Evolutionary conservation across 1,284 basidiomycete genomes (phyloP).

Genomic region (Pseudozyma tsukubaensis): DNA sequence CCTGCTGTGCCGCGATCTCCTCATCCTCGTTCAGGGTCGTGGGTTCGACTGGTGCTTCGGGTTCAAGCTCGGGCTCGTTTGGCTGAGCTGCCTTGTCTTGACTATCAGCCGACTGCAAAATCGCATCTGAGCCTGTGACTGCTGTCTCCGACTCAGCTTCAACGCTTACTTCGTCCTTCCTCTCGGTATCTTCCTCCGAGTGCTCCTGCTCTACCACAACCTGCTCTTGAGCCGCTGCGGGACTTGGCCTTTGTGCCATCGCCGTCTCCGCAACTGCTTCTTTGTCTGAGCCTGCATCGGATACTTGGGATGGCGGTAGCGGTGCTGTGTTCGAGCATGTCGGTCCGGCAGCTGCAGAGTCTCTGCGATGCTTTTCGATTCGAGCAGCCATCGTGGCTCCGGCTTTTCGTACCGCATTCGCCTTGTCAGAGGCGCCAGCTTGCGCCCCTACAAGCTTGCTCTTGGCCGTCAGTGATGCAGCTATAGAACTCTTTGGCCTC

Average conservation of each 20-base stretch:
- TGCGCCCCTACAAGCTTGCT: slow-evolving; percentile 22
- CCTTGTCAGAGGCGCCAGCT: slow-evolving; percentile 9
- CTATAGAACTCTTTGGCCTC: slow-evolving; percentile 29
- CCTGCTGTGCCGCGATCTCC: not conserved
- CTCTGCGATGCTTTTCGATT: slow-evolving; percentile 16
- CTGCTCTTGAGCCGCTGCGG: not conserved
- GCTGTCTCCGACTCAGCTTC: not conserved
- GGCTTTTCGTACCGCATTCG: slow-evolving; percentile 21
- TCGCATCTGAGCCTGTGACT: not conserved
- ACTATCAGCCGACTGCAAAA: not conserved
- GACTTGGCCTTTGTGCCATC: not conserved
- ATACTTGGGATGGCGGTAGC: too few relatives aligned
- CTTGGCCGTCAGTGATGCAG: slow-evolving; percentile 25
- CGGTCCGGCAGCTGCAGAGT: slow-evolving; percentile 4
- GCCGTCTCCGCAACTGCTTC: not conserved
- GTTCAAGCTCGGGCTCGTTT: not conserved
- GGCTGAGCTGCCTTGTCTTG: not conserved
- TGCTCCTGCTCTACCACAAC: not conserved
- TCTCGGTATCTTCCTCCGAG: not conserved
- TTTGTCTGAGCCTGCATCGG: too few relatives aligned
- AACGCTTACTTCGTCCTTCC: not conserved
- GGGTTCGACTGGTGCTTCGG: not conserved
- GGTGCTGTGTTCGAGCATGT: not conserved
- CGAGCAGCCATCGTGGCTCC: slow-evolving; percentile 5
- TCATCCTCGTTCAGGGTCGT: not conserved